Percentiles rank a stretch among this genome's conserved stretches.
phyloP scores from a whole-genome alignment of 2,329 filamentous ascomycete genomes.

The Lachnellula hyalina region DNA sequence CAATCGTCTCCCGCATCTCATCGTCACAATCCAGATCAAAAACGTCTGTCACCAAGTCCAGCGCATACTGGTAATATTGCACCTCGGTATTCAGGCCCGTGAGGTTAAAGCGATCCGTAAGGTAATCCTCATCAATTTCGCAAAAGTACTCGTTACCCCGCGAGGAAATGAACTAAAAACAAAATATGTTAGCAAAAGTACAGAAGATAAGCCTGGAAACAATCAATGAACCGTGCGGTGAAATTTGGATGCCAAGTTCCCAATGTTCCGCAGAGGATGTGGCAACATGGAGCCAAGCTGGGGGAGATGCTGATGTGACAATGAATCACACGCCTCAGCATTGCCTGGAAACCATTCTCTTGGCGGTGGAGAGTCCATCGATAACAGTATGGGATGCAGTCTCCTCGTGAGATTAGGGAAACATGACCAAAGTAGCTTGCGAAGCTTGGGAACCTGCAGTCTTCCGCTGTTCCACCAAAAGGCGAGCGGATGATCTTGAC shows the following conservation, averaged over 20 bases:
- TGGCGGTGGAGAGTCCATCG: too few species aligned
- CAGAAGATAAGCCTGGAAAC: background rate
- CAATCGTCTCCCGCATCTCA: conserved; percentile 95
- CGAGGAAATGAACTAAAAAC: conserved; percentile 87
- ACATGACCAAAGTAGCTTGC: background rate
- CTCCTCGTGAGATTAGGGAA: background rate
- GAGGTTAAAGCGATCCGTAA: conserved; percentile 96
- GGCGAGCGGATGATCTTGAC: background rate
- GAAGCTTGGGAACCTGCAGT: background rate
- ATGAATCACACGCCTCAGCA: background rate
- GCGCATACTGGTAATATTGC: conserved; percentile 97
- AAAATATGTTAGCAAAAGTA: conserved; percentile 19
- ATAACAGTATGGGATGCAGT: background rate
- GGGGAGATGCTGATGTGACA: background rate
- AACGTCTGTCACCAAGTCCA: conserved; percentile 95
- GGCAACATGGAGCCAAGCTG: background rate
- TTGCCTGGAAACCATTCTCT: too few species aligned
- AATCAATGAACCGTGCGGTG: background rate
- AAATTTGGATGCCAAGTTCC: background rate
- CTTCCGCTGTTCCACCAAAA: background rate
- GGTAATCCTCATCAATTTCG: conserved; percentile 98
- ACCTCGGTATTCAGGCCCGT: conserved; percentile 97
- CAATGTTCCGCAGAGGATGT: background rate
- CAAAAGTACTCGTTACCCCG: conserved; percentile 99
- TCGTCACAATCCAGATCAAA: conserved; percentile 99